Percentiles rank a stretch among this genome's conserved stretches.
Conservation (phyloP, 208 protist genomes). For the Angomonas ambiguus region DNA sequence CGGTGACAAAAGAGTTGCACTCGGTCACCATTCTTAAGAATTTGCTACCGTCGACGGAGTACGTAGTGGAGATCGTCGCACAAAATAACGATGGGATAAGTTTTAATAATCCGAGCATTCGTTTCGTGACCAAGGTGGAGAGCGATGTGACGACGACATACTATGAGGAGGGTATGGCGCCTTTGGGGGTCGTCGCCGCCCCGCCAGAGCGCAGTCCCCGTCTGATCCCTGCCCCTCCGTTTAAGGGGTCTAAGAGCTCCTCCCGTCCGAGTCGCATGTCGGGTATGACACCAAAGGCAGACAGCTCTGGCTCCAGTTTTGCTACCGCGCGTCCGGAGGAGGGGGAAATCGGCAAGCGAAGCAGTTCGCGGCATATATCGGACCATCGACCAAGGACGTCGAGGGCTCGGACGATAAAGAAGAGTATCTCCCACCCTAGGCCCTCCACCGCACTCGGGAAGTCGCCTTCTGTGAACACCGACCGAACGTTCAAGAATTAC, state of each 20-base stretch:
- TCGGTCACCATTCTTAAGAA: slow-evolving; percentile 41
- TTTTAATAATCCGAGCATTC: slow-evolving; percentile 75
- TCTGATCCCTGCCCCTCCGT: background rate
- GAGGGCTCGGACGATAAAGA: background rate
- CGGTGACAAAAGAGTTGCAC: slow-evolving; percentile 23
- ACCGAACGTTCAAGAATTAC: background rate
- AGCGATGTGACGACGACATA: slow-evolving; percentile 44
- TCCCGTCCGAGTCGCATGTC: background rate
- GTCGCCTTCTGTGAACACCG: background rate
- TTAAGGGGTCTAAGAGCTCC: background rate
- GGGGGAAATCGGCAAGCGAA: background rate
- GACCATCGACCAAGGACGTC: background rate
- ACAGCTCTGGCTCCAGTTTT: background rate
- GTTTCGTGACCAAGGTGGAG: slow-evolving; percentile 65
- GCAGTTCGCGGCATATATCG: background rate
- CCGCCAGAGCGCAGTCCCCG: background rate
- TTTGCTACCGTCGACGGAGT: slow-evolving; percentile 64
- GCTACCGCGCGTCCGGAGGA: background rate
- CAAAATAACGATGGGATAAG: slow-evolving; percentile 80
- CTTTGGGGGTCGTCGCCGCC: background rate
- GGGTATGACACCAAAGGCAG: background rate
- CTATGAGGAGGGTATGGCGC: slow-evolving; percentile 19
- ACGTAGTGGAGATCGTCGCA: slow-evolving; percentile 78
- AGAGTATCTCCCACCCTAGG: background rate
- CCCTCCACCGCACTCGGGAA: background rate